Percentiles rank a stretch among this genome's conserved stretches.
Evolutionary conservation across 108 stramenopile genomes (phyloP).

Genomic region (Pseudonitzschia delicatissima): DNA sequence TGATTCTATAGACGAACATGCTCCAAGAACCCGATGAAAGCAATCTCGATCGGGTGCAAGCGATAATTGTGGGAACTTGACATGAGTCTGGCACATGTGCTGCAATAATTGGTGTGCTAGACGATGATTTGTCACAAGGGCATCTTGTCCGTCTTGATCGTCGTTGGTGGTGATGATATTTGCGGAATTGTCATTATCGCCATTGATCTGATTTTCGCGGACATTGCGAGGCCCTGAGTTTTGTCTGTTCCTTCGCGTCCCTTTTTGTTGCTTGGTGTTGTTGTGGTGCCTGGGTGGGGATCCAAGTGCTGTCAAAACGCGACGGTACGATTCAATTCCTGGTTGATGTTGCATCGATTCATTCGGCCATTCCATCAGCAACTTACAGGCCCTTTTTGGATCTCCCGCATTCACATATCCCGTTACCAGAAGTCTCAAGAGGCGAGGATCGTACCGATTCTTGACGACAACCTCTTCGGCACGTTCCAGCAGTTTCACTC

Average conservation of each 20-base stretch:
- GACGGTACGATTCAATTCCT: conserved; percentile 10
- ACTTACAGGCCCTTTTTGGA: conserved; percentile 12
- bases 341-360: not conserved
- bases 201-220: no score
- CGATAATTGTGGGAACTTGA: conserved; percentile 4
- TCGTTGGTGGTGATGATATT: not conserved
- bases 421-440: not conserved
- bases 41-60: conserved; percentile 32
- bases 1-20: conserved; percentile 14
- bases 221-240: no score
- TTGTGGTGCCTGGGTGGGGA: not conserved
- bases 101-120: conserved; percentile 8
- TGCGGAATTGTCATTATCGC: not conserved
- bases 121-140: conserved; percentile 8
- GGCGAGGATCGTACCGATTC: conserved; percentile 13
- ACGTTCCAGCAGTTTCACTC: conserved; percentile 8
- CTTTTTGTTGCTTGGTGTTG: not conserved
- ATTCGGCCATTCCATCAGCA: conserved; percentile 21
- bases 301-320: conserved; percentile 15
- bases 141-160: not conserved
- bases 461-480: conserved; percentile 14
- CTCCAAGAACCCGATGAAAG: conserved; percentile 23
- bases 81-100: not conserved
- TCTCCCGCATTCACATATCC: conserved; percentile 11
- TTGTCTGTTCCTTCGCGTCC: not conserved